These are phyloP conservation scores for Thecaphora thlaspeos DNA, from an alignment of 1,284 basidiomycete species.

Conservation along the genomic window DNA sequence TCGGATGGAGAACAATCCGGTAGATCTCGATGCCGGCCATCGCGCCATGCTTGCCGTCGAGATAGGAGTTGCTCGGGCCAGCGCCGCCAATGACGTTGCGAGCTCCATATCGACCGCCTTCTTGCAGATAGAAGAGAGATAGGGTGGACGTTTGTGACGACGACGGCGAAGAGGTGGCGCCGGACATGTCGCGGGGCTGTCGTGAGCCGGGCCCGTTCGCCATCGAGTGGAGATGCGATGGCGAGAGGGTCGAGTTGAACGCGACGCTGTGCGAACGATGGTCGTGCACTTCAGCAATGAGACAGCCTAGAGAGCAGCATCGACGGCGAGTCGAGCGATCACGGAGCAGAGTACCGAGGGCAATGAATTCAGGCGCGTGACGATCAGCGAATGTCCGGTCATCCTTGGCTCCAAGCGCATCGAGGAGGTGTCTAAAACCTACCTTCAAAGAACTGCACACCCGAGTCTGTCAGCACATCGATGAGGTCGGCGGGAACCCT, in stretches of 20 bases:
- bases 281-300: slow-evolving; percentile 54
- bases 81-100: slow-evolving; percentile 13
- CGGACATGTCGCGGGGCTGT: neutral
- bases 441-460: slow-evolving; percentile 52
- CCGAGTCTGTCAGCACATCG: slow-evolving; percentile 46
- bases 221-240: slow-evolving; percentile 11
- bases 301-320: slow-evolving; percentile 21
- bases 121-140: slow-evolving; percentile 37
- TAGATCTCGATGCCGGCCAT: slow-evolving; percentile 46
- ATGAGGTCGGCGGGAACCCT: slow-evolving; percentile 48
- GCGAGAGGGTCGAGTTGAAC: slow-evolving; percentile 7
- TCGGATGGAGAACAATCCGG: slow-evolving; percentile 50
- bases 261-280: slow-evolving; percentile 37
- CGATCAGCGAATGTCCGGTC: too few relatives aligned
- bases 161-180: neutral
- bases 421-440: neutral
- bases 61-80: slow-evolving; percentile 4
- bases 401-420: too few relatives aligned
- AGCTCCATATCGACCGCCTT: slow-evolving; percentile 40
- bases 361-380: too few relatives aligned
- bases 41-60: slow-evolving; percentile 10
- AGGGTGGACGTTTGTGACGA: neutral
- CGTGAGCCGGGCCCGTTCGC: neutral
- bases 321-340: neutral
- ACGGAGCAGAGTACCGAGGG: too few relatives aligned